Percentiles rank a stretch among this genome's conserved stretches.
Evolutionary conservation across 805 yeast genomes (phyloP).

Genomic region (Naumovozyma dairenensis): DNA sequence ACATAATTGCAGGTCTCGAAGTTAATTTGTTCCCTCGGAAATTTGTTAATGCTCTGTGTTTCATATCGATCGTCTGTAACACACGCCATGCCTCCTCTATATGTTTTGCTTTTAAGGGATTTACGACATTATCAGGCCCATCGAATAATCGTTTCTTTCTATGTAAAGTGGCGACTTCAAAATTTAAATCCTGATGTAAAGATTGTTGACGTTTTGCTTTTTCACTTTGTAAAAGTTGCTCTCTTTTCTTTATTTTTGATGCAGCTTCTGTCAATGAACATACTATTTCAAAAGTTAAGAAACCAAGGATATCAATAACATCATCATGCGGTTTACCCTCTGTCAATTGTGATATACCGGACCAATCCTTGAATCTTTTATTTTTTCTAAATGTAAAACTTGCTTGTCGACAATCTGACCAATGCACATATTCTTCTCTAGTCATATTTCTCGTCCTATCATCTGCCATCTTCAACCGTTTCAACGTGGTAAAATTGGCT

Average conservation of each 20-base stretch:
- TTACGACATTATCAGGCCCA: constrained; percentile 76
- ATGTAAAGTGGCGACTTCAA: constrained; percentile 35
- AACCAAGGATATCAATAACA: constrained; percentile 90
- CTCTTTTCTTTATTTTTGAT: constrained; percentile 61
- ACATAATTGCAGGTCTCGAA: constrained; percentile 29
- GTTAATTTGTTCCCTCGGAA: constrained; percentile 45
- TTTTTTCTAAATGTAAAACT: constrained; percentile 90
- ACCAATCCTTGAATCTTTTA: constrained; percentile 95
- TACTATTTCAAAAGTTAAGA: constrained; percentile 91
- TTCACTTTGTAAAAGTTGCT: constrained; percentile 39
- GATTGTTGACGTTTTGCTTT: constrained; percentile 30
- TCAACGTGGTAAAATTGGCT: constrained; percentile 79
- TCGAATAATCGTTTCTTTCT: constrained; percentile 61
- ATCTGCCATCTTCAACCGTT: constrained; percentile 84
- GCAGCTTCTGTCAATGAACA: constrained; percentile 92
- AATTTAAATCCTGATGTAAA: constrained; percentile 26
- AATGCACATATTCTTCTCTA: constrained; percentile 92
- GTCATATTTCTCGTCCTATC: constrained; percentile 92
- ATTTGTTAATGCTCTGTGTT: constrained; percentile 54
- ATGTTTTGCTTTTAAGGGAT: constrained; percentile 70
- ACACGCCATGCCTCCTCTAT: constrained; percentile 85
- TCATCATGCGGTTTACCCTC: constrained; percentile 93
- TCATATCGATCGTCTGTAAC: constrained; percentile 49
- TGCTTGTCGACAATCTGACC: constrained; percentile 98
- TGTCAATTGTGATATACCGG: constrained; percentile 70